Evolutionary conservation across 805 yeast genomes (phyloP), one percentile per base, ranked within the genome.

Genomic region (Barnettozyma vustinii): DNA sequence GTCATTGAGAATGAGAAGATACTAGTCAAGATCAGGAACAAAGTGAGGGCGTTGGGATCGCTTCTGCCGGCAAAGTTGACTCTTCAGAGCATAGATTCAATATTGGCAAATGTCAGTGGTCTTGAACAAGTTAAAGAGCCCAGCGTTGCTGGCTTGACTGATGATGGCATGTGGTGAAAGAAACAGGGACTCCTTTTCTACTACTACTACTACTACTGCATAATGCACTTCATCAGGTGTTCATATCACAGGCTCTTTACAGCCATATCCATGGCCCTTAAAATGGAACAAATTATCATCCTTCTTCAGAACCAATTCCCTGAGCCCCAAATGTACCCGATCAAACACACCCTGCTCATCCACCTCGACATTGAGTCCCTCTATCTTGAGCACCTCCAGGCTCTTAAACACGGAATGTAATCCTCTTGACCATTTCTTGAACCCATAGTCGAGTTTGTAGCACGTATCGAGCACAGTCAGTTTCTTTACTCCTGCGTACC

Each of bases 11-110:
- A 75, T 49, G 90, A 83, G 47, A 74, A 70, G 49, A 56, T 68
- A n/a, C 45, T 82, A 4, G 65, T 69, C 19, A 77, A 78, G 59
- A 77, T 85, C 2, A 71, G 83, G 52, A 84, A 84, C 56, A 83
- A 84, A 61, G 69, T 82, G 30, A 69, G 87, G 49, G 71, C 80
- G 3, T 59, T 84, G 10, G 68, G 77, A 10, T 54, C 72, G 10
- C 43, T 68, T 6, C 49, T 70, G 3, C 65, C 62, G 19, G 55
- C 41, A 1, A 56, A 16, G 4, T 16, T 58, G 16, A 49, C 51
- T 7, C 35, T 61, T 18, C 49, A 51, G 12, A 30, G 33, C 10
- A 41, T 58, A 9, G 63, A 59, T 40, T 56, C 51, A 2, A 1
- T 50, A 0, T 41, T 50, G 9, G 37, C 37, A 21, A 15, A 46